Percentiles rank a stretch among this genome's conserved stretches.
phyloP scores from a whole-genome alignment of 2,329 filamentous ascomycete species.

The Chaetothyriales sp. region DNA sequence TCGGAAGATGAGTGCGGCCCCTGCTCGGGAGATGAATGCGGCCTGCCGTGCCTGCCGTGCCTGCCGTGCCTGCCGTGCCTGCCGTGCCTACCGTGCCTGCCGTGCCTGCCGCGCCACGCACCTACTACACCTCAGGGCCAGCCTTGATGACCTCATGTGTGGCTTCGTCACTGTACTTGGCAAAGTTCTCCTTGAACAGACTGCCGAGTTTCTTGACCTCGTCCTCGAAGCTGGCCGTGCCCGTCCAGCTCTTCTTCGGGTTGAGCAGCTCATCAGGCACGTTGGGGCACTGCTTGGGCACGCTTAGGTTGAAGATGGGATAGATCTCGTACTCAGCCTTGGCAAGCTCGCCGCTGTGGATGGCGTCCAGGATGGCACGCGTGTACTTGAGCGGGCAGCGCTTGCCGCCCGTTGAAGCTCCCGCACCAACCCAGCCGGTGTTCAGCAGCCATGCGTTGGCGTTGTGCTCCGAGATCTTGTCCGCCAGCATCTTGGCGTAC shows the following conservation, averaged over 20 bases:
- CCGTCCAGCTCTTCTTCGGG: slow-evolving; percentile 84
- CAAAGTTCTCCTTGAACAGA: slow-evolving; percentile 94
- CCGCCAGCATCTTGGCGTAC: slow-evolving; percentile 95
- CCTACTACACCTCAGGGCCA: slow-evolving; percentile 25
- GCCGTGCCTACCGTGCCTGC: too few species aligned
- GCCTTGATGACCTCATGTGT: slow-evolving; percentile 60
- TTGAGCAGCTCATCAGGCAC: slow-evolving; percentile 90
- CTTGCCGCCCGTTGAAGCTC: slow-evolving; percentile 82
- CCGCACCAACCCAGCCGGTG: slow-evolving; percentile 93
- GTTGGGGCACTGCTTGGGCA: slow-evolving; percentile 81
- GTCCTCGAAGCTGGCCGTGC: slow-evolving; percentile 63
- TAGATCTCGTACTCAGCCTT: slow-evolving; percentile 90
- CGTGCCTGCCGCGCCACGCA: background rate
- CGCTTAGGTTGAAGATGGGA: slow-evolving; percentile 88
- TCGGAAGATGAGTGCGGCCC: background rate
- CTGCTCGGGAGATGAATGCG: too few species aligned
- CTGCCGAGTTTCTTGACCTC: slow-evolving; percentile 83
- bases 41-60: too few species aligned
- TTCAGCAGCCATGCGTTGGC: slow-evolving; percentile 97
- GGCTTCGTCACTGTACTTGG: slow-evolving; percentile 80
- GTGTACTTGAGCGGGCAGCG: slow-evolving; percentile 98
- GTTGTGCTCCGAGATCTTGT: slow-evolving; percentile 92
- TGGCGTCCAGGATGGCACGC: slow-evolving; percentile 91
- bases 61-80: too few species aligned
- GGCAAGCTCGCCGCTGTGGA: slow-evolving; percentile 92